These are phyloP conservation scores for Gynandropsis gynandra DNA, from an alignment of 345 rosid genomes.

Conservation along the genomic window DNA sequence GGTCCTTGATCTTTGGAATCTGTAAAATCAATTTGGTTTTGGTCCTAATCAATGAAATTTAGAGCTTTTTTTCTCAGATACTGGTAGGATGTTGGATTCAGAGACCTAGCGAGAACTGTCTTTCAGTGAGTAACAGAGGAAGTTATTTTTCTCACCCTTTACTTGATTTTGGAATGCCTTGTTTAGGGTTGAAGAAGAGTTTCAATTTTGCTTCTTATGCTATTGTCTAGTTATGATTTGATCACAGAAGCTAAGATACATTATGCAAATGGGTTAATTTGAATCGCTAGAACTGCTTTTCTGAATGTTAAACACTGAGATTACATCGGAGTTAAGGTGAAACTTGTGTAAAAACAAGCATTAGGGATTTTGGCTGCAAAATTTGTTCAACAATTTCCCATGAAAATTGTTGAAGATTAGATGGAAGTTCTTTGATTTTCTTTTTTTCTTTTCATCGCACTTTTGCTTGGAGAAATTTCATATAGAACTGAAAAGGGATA, in stretches of 20 bases:
- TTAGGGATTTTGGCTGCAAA: neutral
- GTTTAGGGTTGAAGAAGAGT: too few relatives aligned
- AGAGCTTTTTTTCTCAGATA: neutral
- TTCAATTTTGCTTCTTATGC: too few relatives aligned
- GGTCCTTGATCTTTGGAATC: neutral
- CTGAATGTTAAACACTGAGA: too few relatives aligned
- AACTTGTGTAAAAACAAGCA: neutral
- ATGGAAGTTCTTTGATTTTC: slow-evolving; percentile 13
- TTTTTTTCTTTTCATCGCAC: neutral
- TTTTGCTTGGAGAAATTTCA: slow-evolving; percentile 18
- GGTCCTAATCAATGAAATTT: neutral
- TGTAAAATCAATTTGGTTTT: neutral
- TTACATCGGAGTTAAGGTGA: neutral
- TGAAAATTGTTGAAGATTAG: neutral
- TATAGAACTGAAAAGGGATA: slow-evolving; percentile 14
- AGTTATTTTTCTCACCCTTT: too few relatives aligned
- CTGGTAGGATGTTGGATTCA: too few relatives aligned
- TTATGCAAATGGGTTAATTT: too few relatives aligned
- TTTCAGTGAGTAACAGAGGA: too few relatives aligned
- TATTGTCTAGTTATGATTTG: too few relatives aligned
- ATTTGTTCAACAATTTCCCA: neutral
- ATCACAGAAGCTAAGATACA: too few relatives aligned
- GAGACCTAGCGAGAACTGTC: too few relatives aligned
- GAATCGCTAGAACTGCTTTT: too few relatives aligned
- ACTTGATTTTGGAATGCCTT: too few relatives aligned